Evolutionary conservation across 768 basidiomycete genomes (phyloP).

Genomic region (Russula compacta): DNA sequence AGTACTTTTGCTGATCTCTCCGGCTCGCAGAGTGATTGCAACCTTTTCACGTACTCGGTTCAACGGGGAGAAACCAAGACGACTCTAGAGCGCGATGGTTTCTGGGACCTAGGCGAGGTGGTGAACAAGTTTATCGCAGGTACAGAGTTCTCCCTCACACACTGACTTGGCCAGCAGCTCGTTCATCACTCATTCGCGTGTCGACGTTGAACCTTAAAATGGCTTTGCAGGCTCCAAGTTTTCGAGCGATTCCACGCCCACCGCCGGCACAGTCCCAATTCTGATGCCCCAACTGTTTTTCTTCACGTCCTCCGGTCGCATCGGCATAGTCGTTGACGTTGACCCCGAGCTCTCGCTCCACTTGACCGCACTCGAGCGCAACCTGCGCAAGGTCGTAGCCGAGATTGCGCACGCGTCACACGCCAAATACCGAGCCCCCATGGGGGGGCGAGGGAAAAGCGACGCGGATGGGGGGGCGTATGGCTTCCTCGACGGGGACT

Average conservation of each 20-base stretch:
- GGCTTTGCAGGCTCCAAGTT: slow-evolving; percentile 43
- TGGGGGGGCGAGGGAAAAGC: slow-evolving; percentile 43
- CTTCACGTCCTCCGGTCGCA: slow-evolving; percentile 70
- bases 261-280: slow-evolving; percentile 19
- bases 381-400: slow-evolving; percentile 47
- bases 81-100: slow-evolving; percentile 54
- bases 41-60: slow-evolving; percentile 55
- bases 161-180: not conserved
- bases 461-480: slow-evolving; percentile 48
- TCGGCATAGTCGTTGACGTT: slow-evolving; percentile 63
- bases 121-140: slow-evolving; percentile 70
- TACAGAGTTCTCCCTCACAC: slow-evolving; percentile 18
- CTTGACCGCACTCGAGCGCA: slow-evolving; percentile 66
- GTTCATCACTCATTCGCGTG: too few species aligned
- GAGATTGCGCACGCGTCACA: slow-evolving; percentile 52
- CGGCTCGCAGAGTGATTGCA: slow-evolving; percentile 46
- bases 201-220: too few species aligned
- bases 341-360: slow-evolving; percentile 43
- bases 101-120: slow-evolving; percentile 66
- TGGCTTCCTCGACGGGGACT: slow-evolving; percentile 87
- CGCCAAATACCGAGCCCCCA: slow-evolving; percentile 62
- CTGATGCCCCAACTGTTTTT: slow-evolving; percentile 57
- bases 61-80: slow-evolving; percentile 35
- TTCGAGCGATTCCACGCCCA: slow-evolving; percentile 35
- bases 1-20: not conserved